Base-by-base conservation (phyloP, 345 rosid genomes). In the Gossypium arboreum region DNA sequence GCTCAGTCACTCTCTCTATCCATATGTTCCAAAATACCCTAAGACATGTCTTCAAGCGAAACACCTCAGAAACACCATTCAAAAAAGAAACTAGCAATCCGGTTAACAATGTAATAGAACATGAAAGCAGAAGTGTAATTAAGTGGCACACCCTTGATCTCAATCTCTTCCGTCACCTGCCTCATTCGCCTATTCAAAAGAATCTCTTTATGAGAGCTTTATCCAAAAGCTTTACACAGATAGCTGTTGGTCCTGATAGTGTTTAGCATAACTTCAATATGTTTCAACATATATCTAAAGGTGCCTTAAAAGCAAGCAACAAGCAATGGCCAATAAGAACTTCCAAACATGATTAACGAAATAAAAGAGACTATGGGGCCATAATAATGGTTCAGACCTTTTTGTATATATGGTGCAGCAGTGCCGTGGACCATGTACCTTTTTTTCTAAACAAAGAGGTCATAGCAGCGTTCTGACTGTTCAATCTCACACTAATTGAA, bases 1-100 rank as follows among this genome's bases (percentile, higher is more conserved):
- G 67, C 61, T 55, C 17, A 7, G 73, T 62, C 79, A 39, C 76
- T 76, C 43, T 78, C 79, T 64, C 65, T 22, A 76, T 80, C 84
- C 77, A 50, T 17, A 58, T 47, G 71, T 71, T 75, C 75, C 72
- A 11, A 65, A 12, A 34, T 71, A 71, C n/a, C 24, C 48, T 66
- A 24, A 63, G 25, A 12, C 44, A 44, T 7, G 20, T 56, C 56
- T 39, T 52, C 56, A 73, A 25, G 18, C 41, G 7, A 34, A 48
- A 12, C 52, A 15, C 52, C 52, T 12, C 12, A 48, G 10, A 48
- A 48, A 13, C 52, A 48, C 12, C 15, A 12, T 27, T 60, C n/a
- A 25, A 58, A 34, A 7, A 34, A 22, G 22, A 58, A 66, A 43
- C 54, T 45, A 66, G 71, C 54, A 66, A 66, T 45, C 55, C 11